Conservation (phyloP, 2,329 filamentous ascomycete species). For the Cercospora sp. region DNA sequence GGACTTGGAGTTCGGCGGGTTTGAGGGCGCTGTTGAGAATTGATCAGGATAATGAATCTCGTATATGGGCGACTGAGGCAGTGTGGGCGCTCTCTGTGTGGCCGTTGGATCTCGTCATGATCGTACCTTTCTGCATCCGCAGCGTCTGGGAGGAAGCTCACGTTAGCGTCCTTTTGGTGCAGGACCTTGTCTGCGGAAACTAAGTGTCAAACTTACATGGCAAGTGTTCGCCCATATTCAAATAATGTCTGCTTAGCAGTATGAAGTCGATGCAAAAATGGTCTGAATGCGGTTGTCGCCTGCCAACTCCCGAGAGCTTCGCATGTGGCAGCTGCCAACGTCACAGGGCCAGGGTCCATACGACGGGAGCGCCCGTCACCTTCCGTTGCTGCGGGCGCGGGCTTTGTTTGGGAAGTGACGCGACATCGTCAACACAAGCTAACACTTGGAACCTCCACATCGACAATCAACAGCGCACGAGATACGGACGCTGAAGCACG, state of each 20-base stretch:
- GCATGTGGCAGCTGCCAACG: slow-evolving; percentile 16
- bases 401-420: slow-evolving; percentile 17
- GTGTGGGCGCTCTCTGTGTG: neutral
- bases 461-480: neutral
- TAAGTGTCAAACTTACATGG: slow-evolving; percentile 45
- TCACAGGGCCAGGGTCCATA: slow-evolving; percentile 10
- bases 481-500: neutral
- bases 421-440: slow-evolving; percentile 16
- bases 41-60: neutral
- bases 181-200: neutral
- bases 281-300: slow-evolving; percentile 12
- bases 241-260: neutral
- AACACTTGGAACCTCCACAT: neutral
- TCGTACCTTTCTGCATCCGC: slow-evolving; percentile 90
- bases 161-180: slow-evolving; percentile 29
- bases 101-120: neutral
- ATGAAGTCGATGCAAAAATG: neutral
- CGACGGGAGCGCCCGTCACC: neutral
- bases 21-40: slow-evolving; percentile 70
- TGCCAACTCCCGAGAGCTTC: slow-evolving; percentile 14
- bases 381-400: slow-evolving; percentile 11
- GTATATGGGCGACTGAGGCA: no score
- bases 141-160: slow-evolving; percentile 65
- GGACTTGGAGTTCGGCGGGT: slow-evolving; percentile 85
- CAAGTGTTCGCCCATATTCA: slow-evolving; percentile 43